Base-by-base conservation (phyloP, 2,329 filamentous ascomycete species). In the Epichloe gansuensis region DNA sequence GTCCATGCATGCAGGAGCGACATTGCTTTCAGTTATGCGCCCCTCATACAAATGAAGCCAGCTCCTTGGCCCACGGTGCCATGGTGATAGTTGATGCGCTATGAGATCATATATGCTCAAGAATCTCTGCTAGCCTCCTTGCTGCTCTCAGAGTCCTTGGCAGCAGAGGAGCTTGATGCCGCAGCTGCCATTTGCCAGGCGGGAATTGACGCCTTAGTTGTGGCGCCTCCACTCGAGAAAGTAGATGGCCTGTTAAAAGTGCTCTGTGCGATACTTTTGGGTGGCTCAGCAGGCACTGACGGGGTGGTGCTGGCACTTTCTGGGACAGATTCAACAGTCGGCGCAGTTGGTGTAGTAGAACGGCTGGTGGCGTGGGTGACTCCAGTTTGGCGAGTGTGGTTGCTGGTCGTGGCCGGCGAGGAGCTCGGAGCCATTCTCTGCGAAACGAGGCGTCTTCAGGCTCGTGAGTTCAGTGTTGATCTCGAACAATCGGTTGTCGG, bases 391-490 rank as follows among this genome's bases (percentile, higher is more conserved):
- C 52, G 52, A 21, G 39, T 2, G 49, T 59, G 62, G 55, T 54
- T 59, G 47, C 47, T 48, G 37, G 51, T 51, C 8, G 59, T 50
- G 34, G 64, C 50, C 7, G 64, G 54, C 8, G 67, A 61, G 23
- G 62, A 56, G 52, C 55, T 56, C 11, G 71, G 62, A 51, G 69
- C 74, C 76, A 84, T 77, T 55, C 82, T 72, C 66, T 83, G 80
- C 44, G 76, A 73, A 61, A 98, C 81, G 51, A 98, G 75, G 75
- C 2, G 88, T 87, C 77, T 96, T 97, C 62, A 98, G 73, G 66
- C 91, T 96, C 74, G 87, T 89, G 61, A 98, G 76, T 69, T 98
- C 93, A 6, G 77, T 80, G 59, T 88, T 87, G 59, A 98, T 80
- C 61, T 97, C 93, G 67, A 83, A 86, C 54, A 98, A 73, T 48